A percentile compares a stretch with the other conserved stretches of the same genome.
Conservation (phyloP, 1,139 yeast genomes). For the Candida sp. region DNA sequence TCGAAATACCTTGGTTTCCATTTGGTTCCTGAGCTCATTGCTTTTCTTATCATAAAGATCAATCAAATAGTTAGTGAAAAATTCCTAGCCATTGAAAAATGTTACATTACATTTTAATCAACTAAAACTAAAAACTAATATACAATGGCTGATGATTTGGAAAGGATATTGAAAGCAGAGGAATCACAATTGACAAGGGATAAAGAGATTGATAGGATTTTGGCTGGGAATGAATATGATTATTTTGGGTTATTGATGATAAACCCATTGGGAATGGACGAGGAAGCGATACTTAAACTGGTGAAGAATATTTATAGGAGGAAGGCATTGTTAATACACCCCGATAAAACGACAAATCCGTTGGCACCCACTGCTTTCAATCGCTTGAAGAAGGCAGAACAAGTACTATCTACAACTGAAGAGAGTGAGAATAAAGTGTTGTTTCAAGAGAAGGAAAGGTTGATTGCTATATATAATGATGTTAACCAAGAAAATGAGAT, state of each 20-base stretch:
- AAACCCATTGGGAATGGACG: constrained; percentile 29
- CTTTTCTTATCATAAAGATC: background rate
- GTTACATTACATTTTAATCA: no score
- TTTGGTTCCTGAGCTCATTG: constrained; percentile 3
- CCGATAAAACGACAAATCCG: constrained; percentile 57
- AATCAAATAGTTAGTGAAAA: background rate
- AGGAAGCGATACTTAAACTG: constrained; percentile 27
- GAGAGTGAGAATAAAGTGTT: constrained; percentile 15
- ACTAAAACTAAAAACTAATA: no score
- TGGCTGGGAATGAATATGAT: constrained; percentile 46
- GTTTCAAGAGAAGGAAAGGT: constrained; percentile 32
- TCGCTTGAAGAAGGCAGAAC: constrained; percentile 37
- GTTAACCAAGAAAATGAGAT: constrained; percentile 16
- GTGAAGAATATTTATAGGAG: constrained; percentile 51
- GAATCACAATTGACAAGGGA: constrained; percentile 42
- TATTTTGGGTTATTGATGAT: constrained; percentile 55
- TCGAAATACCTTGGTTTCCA: constrained; percentile 48
- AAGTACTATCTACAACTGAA: constrained; percentile 17
- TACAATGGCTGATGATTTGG: constrained; percentile 24
- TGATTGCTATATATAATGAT: constrained; percentile 33
- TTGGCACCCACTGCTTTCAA: constrained; percentile 66
- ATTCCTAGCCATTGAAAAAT: background rate
- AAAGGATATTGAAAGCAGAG: constrained; percentile 28
- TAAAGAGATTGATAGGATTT: constrained; percentile 53
- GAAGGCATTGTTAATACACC: constrained; percentile 65